phyloP scores from a whole-genome alignment of 805 yeast species.

The Barnettozyma vustinii region DNA sequence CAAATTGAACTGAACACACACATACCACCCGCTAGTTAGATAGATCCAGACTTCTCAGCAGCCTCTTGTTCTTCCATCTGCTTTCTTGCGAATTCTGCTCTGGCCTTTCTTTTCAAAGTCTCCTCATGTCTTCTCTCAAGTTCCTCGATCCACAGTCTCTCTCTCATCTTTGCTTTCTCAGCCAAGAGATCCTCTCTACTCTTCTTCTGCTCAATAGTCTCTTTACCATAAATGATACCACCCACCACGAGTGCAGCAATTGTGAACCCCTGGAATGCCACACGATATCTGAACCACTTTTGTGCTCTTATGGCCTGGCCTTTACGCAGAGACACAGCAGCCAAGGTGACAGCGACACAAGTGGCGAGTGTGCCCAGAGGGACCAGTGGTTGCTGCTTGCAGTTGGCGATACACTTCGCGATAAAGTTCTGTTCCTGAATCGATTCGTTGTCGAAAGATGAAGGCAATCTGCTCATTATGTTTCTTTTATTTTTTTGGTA shows the following conservation, averaged over 20 bases:
- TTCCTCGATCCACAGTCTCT: slow-evolving; percentile 82
- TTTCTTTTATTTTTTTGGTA: background rate
- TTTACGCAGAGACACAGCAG: slow-evolving; percentile 65
- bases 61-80: slow-evolving; percentile 17
- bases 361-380: slow-evolving; percentile 80
- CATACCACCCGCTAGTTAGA: background rate
- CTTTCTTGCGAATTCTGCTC: slow-evolving; percentile 57
- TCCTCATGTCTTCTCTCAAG: slow-evolving; percentile 81
- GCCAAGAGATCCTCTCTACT: slow-evolving; percentile 59
- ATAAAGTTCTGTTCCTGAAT: slow-evolving; percentile 35
- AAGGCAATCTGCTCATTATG: slow-evolving; percentile 28
- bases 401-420: slow-evolving; percentile 53
- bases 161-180: slow-evolving; percentile 82
- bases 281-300: slow-evolving; percentile 85
- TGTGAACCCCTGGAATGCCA: slow-evolving; percentile 80
- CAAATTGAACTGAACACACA: background rate
- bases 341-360: slow-evolving; percentile 71
- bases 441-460: slow-evolving; percentile 30
- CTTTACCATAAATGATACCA: slow-evolving; percentile 59
- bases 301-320: slow-evolving; percentile 78
- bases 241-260: slow-evolving; percentile 79
- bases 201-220: slow-evolving; percentile 38
- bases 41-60: background rate
- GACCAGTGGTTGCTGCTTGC: slow-evolving; percentile 84
- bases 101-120: slow-evolving; percentile 57